Evolutionary conservation across 306 rosid genomes (phyloP), one percentile per base, ranked within the genome.

Genomic region (Corylus americana): DNA sequence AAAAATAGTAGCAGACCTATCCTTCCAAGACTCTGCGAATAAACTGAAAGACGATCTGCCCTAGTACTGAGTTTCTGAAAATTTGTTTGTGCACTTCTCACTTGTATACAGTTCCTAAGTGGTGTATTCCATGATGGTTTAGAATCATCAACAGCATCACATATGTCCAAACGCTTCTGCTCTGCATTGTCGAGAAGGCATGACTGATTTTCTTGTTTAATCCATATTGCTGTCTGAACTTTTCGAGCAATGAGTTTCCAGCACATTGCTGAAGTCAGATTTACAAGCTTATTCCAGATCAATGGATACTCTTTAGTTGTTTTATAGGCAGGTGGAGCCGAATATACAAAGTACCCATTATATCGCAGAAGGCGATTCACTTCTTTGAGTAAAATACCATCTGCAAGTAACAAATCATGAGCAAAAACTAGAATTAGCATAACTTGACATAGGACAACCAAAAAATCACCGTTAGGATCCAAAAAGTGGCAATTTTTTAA

Each of bases 151-250:
- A 72, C 81, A 13, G 75, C 74, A 74, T 93, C 96, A 85, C 99
- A 95, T 77, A 83, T 73, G 69, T 91, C 82, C 77, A 92, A 37
- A 72, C 86, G 85, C 20, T 86, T 90, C 77, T 84, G 81, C 78
- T 86, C 84, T 25, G 88, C 92, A 73, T 88, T 90, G 47, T 62
- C 71, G 74, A 76, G 70, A 70, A 89, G 88, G 86, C 97, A 95
- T 37, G 92, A 61, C 80, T 53, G 85, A 73, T 85, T 82, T 64
- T 89, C 82, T 77, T 85, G 88, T 90, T 95, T 95, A 81, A 89
- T 85, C 99, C 99, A 95, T 83, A 95, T 90, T 73, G 97, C 98
- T 7, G 99, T 92, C 88, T 95, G 99, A 85, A 93, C 90, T 89
- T 84, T 81, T 39, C 85, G 85, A 85, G 94, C 90, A 80, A 95